Evolutionary conservation across 768 basidiomycete genomes (phyloP).

Genomic region (Sistotremastrum suecicum): DNA sequence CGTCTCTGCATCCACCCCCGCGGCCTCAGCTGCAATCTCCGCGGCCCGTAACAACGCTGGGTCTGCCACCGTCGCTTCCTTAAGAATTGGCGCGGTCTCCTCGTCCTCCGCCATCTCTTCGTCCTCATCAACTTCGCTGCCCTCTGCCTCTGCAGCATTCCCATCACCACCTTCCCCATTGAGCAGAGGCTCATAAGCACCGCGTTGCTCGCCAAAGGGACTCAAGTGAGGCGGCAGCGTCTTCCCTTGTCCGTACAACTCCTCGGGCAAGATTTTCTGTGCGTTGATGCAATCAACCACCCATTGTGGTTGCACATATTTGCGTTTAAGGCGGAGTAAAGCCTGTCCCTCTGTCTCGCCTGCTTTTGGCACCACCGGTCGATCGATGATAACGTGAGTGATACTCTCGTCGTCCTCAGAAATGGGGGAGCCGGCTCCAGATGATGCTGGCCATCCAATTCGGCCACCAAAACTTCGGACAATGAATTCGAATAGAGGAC

Average conservation of each 20-base stretch:
- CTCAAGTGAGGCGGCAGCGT: constrained; percentile 88
- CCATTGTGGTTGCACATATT: constrained; percentile 96
- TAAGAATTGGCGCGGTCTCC: background rate
- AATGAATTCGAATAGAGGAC: constrained; percentile 88
- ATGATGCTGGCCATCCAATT: constrained; percentile 77
- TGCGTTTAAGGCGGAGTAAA: constrained; percentile 51
- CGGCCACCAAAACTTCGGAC: constrained; percentile 85
- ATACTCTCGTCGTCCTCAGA: constrained; percentile 69
- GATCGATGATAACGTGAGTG: constrained; percentile 91
- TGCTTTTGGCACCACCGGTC: constrained; percentile 43
- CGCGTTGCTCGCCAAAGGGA: constrained; percentile 77
- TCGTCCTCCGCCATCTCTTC: constrained; percentile 17
- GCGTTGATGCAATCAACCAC: constrained; percentile 91
- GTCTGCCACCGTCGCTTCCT: constrained; percentile 28
- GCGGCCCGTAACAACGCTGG: constrained; percentile 64
- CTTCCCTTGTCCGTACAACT: constrained; percentile 72
- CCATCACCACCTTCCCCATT: constrained; percentile 19
- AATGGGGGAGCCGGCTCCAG: constrained; percentile 70
- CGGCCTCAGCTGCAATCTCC: constrained; percentile 84
- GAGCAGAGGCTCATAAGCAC: constrained; percentile 57
- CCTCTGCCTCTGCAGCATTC: constrained; percentile 18
- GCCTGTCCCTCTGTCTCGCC: constrained; percentile 44
- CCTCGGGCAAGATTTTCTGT: constrained; percentile 71
- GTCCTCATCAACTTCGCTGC: constrained; percentile 17
- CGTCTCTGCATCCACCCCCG: constrained; percentile 62